These are phyloP conservation scores for Hordeum marinum DNA, from an alignment of 176 grass and related monocot species.

Conservation along the genomic window DNA sequence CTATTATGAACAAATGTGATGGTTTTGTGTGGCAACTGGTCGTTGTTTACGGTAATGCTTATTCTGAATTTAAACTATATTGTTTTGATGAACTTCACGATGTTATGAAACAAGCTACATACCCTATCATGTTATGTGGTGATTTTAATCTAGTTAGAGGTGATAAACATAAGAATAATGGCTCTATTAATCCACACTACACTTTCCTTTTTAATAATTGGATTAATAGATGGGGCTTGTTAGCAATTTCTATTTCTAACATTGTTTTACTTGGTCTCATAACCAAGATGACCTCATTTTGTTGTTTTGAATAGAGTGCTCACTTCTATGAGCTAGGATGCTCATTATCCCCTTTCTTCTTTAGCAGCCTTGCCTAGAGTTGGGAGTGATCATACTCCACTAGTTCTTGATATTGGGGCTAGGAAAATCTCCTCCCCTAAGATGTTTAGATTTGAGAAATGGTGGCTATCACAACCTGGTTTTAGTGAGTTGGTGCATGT, in stretches of 20 bases:
- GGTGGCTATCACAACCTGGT: not conserved
- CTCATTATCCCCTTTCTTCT: not conserved
- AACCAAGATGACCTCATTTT: not conserved
- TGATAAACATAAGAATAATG: not conserved
- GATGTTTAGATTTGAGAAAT: not conserved
- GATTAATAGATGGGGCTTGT: not conserved
- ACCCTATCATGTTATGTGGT: not conserved
- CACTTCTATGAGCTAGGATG: not conserved
- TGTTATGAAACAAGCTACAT: not conserved
- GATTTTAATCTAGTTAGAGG: not conserved
- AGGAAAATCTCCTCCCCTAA: not conserved
- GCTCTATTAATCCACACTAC: not conserved
- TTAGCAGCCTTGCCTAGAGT: not conserved
- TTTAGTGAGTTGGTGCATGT: not conserved
- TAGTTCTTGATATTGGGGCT: not conserved
- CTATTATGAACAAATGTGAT: too few species aligned
- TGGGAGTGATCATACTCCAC: not conserved
- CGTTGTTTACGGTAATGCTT: not conserved
- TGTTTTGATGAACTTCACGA: not conserved
- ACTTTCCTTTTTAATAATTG: not conserved
- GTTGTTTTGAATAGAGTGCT: too few species aligned
- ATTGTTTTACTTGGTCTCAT: not conserved
- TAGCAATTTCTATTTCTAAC: not conserved
- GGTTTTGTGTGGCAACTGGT: too few species aligned
- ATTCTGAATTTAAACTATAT: not conserved